phyloP scores from a whole-genome alignment of 306 rosid genomes.

The Astragalus glycyphyllos region DNA sequence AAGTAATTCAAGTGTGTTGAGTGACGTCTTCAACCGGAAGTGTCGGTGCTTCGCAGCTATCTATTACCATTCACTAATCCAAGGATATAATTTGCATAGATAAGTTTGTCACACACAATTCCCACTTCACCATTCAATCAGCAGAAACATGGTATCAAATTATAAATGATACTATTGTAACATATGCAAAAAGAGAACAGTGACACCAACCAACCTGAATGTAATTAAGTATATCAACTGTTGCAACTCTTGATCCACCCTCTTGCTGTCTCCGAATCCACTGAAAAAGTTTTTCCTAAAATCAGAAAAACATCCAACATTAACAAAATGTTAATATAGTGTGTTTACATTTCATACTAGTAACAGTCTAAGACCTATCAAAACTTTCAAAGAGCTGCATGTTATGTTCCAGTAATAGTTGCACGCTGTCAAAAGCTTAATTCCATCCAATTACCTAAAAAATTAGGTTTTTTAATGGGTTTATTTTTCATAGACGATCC shows the following conservation, averaged over 20 bases:
- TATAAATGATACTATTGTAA: not conserved
- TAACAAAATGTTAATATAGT: constrained; percentile 16
- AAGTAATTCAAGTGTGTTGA: too few relatives aligned
- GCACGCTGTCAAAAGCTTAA: constrained; percentile 1
- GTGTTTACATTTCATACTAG: too few relatives aligned
- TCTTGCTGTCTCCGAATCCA: constrained; percentile 89
- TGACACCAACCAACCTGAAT: constrained; percentile 73
- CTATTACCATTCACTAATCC: too few relatives aligned
- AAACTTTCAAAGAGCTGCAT: not conserved
- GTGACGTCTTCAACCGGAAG: too few relatives aligned
- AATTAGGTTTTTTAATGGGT: not conserved
- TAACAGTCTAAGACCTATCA: not conserved
- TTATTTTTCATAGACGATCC: not conserved
- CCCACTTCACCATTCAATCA: constrained; percentile 14
- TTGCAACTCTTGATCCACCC: constrained; percentile 74
- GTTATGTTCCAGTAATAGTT: not conserved
- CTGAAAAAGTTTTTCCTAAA: constrained; percentile 83
- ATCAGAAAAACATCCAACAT: constrained; percentile 25
- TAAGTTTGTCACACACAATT: not conserved
- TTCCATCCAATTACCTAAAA: not conserved
- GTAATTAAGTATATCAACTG: constrained; percentile 68
- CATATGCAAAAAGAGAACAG: constrained; percentile 3
- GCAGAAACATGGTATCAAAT: constrained; percentile 18
- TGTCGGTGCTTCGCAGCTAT: too few relatives aligned
- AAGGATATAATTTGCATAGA: too few relatives aligned